Evolutionary conservation across 805 yeast genomes (phyloP), one percentile per base, ranked within the genome.

Genomic region (Starmerella etchellsii): DNA sequence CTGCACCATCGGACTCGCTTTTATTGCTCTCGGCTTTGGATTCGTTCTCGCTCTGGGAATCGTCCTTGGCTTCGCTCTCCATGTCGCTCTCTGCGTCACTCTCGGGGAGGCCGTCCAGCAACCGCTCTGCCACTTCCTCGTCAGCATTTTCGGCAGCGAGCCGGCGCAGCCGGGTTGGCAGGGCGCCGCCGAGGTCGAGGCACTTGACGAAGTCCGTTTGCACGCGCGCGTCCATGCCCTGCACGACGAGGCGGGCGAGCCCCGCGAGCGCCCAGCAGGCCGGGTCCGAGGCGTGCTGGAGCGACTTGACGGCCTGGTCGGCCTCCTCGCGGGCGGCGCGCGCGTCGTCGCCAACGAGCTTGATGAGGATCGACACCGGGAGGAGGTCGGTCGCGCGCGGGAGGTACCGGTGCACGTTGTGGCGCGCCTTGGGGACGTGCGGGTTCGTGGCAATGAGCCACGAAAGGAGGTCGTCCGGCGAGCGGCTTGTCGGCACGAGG

Each of bases 381-480:
- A 39, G 29, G 10, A 46, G 34, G 3, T 19, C 42, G 2, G 15
- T 23, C 5, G 51, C 39, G 10, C 31, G 21, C 9, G 46, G 48
- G 15, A 18, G 29, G 14, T 20, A 13, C 6, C 40, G 25, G 26
- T 32, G 33, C 18, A 29, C 4, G 7, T 32, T 16, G 28, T 14
- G 18, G 6, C 40, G 7, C 9, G 27, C 11, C 10, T 28, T 34
- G 3, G 39, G 43, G 14, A 34, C 2, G 4, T 31, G 16, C 8
- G 49, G 51, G 33, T 31, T 47, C 26, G 44, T 47, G 14, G 36
- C 43, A n/a, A 47, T 43, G 13, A 47, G 43, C 52, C 52, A 48
- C 32, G 41, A 35, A 6, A 48, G 32, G 15, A 48, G 36, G 6
- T 31, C 39, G 3, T 33, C 39, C 7, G 43, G 39, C 11, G 46